Percentiles rank a stretch among this genome's conserved stretches.
phyloP scores from a whole-genome alignment of 139 green algal species.

The Chlorella vulgaris region DNA sequence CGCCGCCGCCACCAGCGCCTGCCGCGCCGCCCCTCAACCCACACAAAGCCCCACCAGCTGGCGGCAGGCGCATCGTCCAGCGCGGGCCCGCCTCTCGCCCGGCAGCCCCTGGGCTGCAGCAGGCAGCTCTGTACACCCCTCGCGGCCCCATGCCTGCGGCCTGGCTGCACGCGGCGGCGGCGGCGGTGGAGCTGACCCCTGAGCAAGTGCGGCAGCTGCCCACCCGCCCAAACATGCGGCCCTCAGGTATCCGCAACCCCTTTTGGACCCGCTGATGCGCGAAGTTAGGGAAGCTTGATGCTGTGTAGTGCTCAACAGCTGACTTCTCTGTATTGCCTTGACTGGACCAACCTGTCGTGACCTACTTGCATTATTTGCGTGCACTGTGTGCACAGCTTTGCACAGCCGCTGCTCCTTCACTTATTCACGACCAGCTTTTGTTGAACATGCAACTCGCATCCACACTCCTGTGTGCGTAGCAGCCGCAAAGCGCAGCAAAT shows the following conservation, averaged over 20 bases:
- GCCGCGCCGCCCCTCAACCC: not conserved
- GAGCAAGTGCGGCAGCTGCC: not conserved
- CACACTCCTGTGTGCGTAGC: too few relatives aligned
- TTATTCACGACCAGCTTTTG: too few relatives aligned
- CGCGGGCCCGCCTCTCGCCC: too few relatives aligned
- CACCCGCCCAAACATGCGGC: not conserved
- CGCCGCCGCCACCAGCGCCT: not conserved
- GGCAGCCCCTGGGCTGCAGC: not conserved
- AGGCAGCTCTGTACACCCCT: not conserved
- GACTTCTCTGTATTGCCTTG: not conserved
- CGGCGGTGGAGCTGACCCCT: not conserved
- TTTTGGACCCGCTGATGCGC: not conserved
- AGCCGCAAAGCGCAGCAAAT: too few relatives aligned
- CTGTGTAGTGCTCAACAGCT: not conserved
- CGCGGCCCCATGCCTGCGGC: not conserved
- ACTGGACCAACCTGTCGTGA: too few relatives aligned
- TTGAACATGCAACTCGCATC: too few relatives aligned
- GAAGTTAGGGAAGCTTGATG: too few relatives aligned
- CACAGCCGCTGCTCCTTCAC: too few relatives aligned
- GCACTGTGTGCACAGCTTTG: too few relatives aligned
- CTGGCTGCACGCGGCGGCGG: not conserved
- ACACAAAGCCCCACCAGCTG: too few relatives aligned
- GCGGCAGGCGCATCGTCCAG: too few relatives aligned
- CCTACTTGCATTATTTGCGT: too few relatives aligned
- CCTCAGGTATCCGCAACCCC: not conserved